Conservation (phyloP, 2,329 filamentous ascomycete genomes). For the Claviceps capensis region DNA sequence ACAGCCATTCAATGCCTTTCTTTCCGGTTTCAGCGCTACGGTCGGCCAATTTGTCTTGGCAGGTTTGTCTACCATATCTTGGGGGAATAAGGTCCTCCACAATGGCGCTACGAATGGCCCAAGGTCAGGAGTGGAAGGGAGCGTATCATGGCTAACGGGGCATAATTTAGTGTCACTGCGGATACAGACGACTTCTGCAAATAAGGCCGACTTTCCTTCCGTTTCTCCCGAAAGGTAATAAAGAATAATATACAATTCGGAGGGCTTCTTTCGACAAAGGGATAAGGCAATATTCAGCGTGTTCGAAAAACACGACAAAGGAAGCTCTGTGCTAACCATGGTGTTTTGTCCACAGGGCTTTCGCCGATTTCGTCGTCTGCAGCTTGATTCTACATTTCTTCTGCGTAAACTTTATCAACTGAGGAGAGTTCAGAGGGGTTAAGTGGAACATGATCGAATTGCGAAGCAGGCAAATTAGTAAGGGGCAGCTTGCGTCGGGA, state of each 20-base stretch:
- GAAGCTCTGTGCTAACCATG: background rate
- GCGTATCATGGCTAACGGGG: background rate
- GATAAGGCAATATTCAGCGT: background rate
- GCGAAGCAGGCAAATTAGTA: too few species aligned
- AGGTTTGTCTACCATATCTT: slow-evolving; percentile 36
- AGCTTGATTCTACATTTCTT: slow-evolving; percentile 96
- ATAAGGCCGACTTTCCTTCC: slow-evolving; percentile 61
- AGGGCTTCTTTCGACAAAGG: background rate
- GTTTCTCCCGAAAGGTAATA: slow-evolving; percentile 70
- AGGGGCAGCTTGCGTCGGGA: too few species aligned
- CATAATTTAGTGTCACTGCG: slow-evolving; percentile 47
- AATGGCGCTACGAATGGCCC: too few species aligned
- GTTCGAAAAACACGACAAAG: background rate
- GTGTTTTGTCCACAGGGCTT: slow-evolving; percentile 47
- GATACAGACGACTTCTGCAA: slow-evolving; percentile 80
- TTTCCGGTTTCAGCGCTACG: slow-evolving; percentile 85
- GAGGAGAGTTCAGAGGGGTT: slow-evolving; percentile 9
- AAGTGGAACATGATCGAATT: too few species aligned
- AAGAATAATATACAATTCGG: background rate
- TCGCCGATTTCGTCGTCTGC: slow-evolving; percentile 91
- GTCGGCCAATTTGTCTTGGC: slow-evolving; percentile 97
- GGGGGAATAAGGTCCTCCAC: background rate
- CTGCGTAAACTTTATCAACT: slow-evolving; percentile 99
- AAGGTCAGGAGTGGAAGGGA: too few species aligned
- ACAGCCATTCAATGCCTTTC: slow-evolving; percentile 96